Evolutionary conservation across 768 basidiomycete genomes (phyloP).

Genomic region (Chalciporus pseudorubinellus): DNA sequence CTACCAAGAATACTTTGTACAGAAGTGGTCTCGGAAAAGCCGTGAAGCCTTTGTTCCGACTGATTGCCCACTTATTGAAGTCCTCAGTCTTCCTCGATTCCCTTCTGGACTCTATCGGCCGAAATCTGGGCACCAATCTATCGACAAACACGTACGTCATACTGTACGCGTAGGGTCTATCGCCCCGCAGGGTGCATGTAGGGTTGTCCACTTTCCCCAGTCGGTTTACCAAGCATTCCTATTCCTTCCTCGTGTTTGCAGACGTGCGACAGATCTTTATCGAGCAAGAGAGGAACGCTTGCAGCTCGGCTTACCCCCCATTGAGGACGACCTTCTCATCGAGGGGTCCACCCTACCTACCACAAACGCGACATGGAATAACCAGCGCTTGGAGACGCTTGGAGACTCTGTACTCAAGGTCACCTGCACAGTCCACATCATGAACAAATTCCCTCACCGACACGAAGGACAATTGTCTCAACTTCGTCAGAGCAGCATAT

Average conservation of each 20-base stretch:
- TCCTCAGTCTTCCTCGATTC: slow-evolving; percentile 40
- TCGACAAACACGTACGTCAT: slow-evolving; percentile 28
- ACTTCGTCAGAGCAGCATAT: slow-evolving; percentile 62
- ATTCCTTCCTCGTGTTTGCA: slow-evolving; percentile 64
- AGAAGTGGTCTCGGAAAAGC: slow-evolving; percentile 53
- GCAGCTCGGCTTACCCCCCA: slow-evolving; percentile 59
- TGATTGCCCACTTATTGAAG: slow-evolving; percentile 65
- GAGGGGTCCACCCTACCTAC: slow-evolving; percentile 78
- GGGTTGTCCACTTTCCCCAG: slow-evolving; percentile 52
- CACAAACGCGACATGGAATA: slow-evolving; percentile 62
- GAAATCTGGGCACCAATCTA: slow-evolving; percentile 16
- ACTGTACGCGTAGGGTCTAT: slow-evolving; percentile 32
- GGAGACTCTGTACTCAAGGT: slow-evolving; percentile 84
- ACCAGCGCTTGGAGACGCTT: slow-evolving; percentile 83
- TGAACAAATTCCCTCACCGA: slow-evolving; percentile 70
- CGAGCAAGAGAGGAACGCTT: slow-evolving; percentile 51
- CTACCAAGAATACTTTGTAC: slow-evolving; percentile 58
- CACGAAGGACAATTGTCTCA: slow-evolving; percentile 82
- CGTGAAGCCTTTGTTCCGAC: slow-evolving; percentile 43
- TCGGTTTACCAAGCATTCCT: slow-evolving; percentile 50
- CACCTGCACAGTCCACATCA: slow-evolving; percentile 70
- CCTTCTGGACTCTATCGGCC: slow-evolving; percentile 41
- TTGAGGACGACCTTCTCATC: slow-evolving; percentile 54
- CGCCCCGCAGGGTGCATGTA: slow-evolving; percentile 46
- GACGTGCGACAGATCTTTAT: slow-evolving; percentile 63